Conservation (phyloP, 345 rosid species). For the Dipteronia dyeriana region DNA sequence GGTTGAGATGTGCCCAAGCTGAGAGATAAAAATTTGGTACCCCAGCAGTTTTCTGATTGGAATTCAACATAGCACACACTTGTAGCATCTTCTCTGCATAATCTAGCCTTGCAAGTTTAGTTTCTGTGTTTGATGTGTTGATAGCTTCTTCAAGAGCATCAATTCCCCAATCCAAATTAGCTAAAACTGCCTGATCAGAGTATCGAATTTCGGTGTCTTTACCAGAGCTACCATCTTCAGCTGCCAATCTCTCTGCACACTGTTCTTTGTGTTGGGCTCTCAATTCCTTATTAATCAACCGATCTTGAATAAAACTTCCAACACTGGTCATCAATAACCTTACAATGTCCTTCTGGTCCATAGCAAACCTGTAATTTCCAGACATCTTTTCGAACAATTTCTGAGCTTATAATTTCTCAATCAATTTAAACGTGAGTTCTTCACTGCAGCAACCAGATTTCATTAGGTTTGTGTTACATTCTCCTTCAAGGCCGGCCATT, state of each 20-base stretch:
- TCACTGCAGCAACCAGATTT: background rate
- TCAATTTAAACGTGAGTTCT: no score
- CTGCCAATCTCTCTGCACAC: slow-evolving; percentile 64
- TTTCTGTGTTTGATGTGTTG: slow-evolving; percentile 53
- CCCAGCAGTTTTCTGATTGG: slow-evolving; percentile 59
- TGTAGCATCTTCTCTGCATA: slow-evolving; percentile 71
- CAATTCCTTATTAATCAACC: slow-evolving; percentile 46
- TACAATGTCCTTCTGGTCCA: slow-evolving; percentile 50
- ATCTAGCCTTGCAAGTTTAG: slow-evolving; percentile 57
- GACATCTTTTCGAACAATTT: slow-evolving; percentile 27
- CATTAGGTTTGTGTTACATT: slow-evolving; percentile 26
- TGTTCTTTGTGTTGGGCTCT: slow-evolving; percentile 60
- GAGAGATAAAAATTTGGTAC: slow-evolving; percentile 72
- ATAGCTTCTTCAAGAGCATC: slow-evolving; percentile 77
- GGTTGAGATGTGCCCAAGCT: slow-evolving; percentile 69
- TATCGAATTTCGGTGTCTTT: slow-evolving; percentile 48
- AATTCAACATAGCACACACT: slow-evolving; percentile 62
- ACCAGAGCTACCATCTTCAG: slow-evolving; percentile 45
- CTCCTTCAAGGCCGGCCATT: no score
- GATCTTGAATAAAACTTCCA: slow-evolving; percentile 45
- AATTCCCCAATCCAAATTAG: slow-evolving; percentile 69
- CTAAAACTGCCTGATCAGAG: slow-evolving; percentile 69
- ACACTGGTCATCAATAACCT: slow-evolving; percentile 40
- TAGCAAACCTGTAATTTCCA: slow-evolving; percentile 40
- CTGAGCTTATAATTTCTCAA: no score